A percentile compares a stretch with the other conserved stretches of the same genome.
Conservation (phyloP, 2,329 filamentous ascomycete genomes). For the Thielaviopsis euricoi region DNA sequence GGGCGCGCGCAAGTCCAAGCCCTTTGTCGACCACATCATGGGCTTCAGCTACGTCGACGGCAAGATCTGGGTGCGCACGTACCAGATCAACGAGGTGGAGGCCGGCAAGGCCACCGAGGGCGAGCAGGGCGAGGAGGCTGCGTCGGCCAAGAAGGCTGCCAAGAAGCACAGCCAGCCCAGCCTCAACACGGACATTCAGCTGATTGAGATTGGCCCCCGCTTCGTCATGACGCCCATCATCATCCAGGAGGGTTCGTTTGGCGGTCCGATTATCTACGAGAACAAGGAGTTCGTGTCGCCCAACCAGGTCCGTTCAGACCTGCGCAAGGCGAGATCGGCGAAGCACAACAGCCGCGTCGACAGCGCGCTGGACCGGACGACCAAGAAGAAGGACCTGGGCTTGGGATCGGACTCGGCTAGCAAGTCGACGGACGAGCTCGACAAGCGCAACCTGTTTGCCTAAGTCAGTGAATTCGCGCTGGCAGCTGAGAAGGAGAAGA, state of each 20-base stretch:
- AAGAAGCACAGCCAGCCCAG: conserved; percentile 23
- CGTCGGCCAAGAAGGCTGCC: conserved; percentile 16
- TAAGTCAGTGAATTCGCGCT: conserved; percentile 22
- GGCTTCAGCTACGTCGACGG: conserved; percentile 79
- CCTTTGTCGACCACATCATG: conserved; percentile 92
- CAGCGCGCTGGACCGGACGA: conserved; percentile 51
- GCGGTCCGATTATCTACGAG: conserved; percentile 92
- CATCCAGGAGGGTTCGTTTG: conserved; percentile 87
- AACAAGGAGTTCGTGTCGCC: conserved; percentile 95
- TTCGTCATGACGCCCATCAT: conserved; percentile 90
- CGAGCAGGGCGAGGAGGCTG: conserved; percentile 25
- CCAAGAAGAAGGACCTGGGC: conserved; percentile 63
- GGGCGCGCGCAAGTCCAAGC: conserved; percentile 76
- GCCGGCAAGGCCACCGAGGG: conserved; percentile 22
- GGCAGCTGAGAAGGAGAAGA: conserved; percentile 13
- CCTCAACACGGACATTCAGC: conserved; percentile 57
- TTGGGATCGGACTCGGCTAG: conserved; percentile 48
- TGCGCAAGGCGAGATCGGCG: conserved; percentile 58
- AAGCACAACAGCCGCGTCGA: conserved; percentile 65
- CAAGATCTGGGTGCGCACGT: conserved; percentile 92
- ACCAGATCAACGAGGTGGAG: conserved; percentile 79
- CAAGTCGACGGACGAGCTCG: conserved; percentile 51
- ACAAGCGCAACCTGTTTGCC: conserved; percentile 61
- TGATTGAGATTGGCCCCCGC: conserved; percentile 86
- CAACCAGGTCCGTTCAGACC: conserved; percentile 78